phyloP scores from a whole-genome alignment of 2,329 filamentous ascomycete species.

The Monilinia aucupariae region DNA sequence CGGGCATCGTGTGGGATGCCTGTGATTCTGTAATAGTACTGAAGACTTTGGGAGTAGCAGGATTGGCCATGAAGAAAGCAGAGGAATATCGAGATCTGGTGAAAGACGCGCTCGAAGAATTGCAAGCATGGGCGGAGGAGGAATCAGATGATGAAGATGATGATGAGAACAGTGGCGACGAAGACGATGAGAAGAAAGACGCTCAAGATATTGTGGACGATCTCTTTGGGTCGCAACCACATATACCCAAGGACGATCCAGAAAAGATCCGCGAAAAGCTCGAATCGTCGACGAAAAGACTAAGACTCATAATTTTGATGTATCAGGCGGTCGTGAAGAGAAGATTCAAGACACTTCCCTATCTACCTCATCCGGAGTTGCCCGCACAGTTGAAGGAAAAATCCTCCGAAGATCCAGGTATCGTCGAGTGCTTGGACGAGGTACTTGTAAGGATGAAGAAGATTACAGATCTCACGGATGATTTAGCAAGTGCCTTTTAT shows the following conservation, averaged over 20 bases:
- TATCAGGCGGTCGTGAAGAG: slow-evolving; percentile 67
- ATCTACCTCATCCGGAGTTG: slow-evolving; percentile 39
- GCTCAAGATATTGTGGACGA: slow-evolving; percentile 60
- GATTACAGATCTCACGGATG: slow-evolving; percentile 64
- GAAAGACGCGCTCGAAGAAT: slow-evolving; percentile 76
- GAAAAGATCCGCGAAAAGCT: slow-evolving; percentile 60
- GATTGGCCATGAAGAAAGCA: slow-evolving; percentile 64
- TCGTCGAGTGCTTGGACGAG: slow-evolving; percentile 46
- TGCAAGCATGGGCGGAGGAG: slow-evolving; percentile 83
- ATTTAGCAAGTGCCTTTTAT: slow-evolving; percentile 69
- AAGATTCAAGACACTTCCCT: slow-evolving; percentile 55
- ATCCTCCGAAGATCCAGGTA: slow-evolving; percentile 19
- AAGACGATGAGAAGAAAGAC: slow-evolving; percentile 35
- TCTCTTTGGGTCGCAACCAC: slow-evolving; percentile 56
- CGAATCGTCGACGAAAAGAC: slow-evolving; percentile 55
- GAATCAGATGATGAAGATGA: slow-evolving; percentile 55
- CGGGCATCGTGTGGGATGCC: slow-evolving; percentile 75
- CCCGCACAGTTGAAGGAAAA: slow-evolving; percentile 28
- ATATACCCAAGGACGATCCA: slow-evolving; percentile 59
- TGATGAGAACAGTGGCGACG: slow-evolving; percentile 49
- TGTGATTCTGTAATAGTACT: slow-evolving; percentile 69
- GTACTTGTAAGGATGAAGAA: slow-evolving; percentile 50
- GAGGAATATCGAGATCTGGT: slow-evolving; percentile 70
- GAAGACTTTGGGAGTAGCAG: slow-evolving; percentile 61
- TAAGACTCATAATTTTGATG: slow-evolving; percentile 62